A percentile compares a stretch with the other conserved stretches of the same genome.
Evolutionary conservation across 768 basidiomycete genomes (phyloP).

Genomic region (Asterophora lycoperdoides): DNA sequence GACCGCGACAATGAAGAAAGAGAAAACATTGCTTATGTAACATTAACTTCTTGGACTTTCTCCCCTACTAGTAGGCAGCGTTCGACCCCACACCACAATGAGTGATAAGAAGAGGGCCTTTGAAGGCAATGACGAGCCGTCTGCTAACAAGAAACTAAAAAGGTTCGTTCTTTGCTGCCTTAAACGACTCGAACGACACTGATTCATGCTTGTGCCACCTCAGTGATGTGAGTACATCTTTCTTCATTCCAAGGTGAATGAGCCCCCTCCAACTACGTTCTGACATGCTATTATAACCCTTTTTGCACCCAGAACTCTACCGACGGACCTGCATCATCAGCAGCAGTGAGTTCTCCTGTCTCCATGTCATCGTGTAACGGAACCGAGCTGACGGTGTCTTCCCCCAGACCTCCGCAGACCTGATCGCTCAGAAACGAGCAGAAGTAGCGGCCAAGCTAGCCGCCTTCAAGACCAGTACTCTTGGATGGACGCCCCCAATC

Average conservation of each 20-base stretch:
- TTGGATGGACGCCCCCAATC: slow-evolving; percentile 30
- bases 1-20: slow-evolving; percentile 35
- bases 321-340: slow-evolving; percentile 40
- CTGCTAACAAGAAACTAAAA: slow-evolving; percentile 57
- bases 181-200: slow-evolving; percentile 9
- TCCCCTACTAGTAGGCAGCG: too few relatives aligned
- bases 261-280: slow-evolving; percentile 41
- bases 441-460: slow-evolving; percentile 86
- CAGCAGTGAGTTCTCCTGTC: slow-evolving; percentile 38
- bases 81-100: slow-evolving; percentile 33
- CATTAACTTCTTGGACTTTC: background rate
- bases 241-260: slow-evolving; percentile 68
- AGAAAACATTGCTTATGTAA: slow-evolving; percentile 38
- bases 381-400: background rate
- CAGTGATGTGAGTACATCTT: slow-evolving; percentile 68
- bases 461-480: slow-evolving; percentile 51
- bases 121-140: slow-evolving; percentile 49
- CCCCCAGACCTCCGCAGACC: slow-evolving; percentile 36
- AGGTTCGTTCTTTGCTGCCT: slow-evolving; percentile 42
- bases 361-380: background rate
- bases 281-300: slow-evolving; percentile 69
- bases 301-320: slow-evolving; percentile 47
- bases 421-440: slow-evolving; percentile 80
- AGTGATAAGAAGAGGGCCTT: slow-evolving; percentile 62
- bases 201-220: slow-evolving; percentile 19